Percentiles rank a stretch among this genome's conserved stretches.
These are phyloP conservation scores for Dendrobium officinale DNA, from an alignment of 106 monocot species.

Conservation along the genomic window DNA sequence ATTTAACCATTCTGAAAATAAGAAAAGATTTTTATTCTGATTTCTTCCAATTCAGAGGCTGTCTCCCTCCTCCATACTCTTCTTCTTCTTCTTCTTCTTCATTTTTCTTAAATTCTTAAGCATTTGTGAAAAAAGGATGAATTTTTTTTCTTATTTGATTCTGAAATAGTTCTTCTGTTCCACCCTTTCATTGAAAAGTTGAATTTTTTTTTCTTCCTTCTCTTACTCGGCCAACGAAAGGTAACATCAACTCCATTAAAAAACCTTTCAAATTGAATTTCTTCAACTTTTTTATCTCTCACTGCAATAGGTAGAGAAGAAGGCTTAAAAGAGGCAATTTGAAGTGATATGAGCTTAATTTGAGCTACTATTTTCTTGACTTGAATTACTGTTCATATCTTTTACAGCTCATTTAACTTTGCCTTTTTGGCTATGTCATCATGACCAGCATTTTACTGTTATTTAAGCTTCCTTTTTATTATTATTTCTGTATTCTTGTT, in stretches of 20 bases:
- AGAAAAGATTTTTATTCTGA: neutral
- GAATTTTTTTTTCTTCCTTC: neutral
- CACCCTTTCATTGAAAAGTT: neutral
- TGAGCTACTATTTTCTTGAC: neutral
- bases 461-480: neutral
- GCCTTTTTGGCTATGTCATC: no score
- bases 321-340: neutral
- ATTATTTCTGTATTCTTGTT: neutral
- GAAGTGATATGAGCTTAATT: neutral
- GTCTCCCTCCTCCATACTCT: neutral
- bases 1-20: neutral
- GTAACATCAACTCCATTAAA: slow-evolving; percentile 1
- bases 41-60: neutral
- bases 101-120: neutral
- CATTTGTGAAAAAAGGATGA: no score
- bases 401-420: no score
- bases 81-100: neutral
- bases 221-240: neutral
- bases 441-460: neutral
- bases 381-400: neutral
- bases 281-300: neutral
- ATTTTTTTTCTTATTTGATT: neutral
- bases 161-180: neutral
- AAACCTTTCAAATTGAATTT: neutral
- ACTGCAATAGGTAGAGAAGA: neutral